Percentiles rank a stretch among this genome's conserved stretches.
Evolutionary conservation across 179 eudicot genomes (phyloP).

Genomic region (Silene vulgaris): DNA sequence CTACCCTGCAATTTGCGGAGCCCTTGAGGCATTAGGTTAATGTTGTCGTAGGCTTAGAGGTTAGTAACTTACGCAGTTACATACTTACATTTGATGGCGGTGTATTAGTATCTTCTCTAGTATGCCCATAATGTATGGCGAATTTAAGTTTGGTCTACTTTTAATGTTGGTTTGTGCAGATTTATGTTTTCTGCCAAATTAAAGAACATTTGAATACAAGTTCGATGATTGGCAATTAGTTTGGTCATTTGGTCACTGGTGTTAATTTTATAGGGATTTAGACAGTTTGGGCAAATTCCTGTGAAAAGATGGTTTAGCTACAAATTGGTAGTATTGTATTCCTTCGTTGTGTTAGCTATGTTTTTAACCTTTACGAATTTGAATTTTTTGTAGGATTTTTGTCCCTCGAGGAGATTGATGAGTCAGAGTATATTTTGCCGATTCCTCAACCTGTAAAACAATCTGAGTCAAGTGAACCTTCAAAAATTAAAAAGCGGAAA

Average conservation of each 20-base stretch:
- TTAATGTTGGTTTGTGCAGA: not conserved
- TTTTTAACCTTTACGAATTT: slow-evolving; percentile 7
- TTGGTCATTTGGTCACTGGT: not conserved
- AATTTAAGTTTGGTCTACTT: not conserved
- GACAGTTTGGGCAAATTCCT: not conserved
- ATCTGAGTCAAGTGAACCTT: slow-evolving; percentile 16
- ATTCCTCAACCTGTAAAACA: slow-evolving; percentile 34
- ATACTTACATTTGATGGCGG: not conserved
- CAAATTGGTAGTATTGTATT: not conserved
- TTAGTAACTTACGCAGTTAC: no score
- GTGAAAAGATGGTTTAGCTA: not conserved
- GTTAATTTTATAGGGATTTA: not conserved
- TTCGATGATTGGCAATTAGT: not conserved
- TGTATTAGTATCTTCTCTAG: not conserved
- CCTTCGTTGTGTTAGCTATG: not conserved
- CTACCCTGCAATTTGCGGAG: no score
- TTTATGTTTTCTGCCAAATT: not conserved
- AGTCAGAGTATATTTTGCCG: slow-evolving; percentile 47
- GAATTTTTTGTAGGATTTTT: slow-evolving; percentile 51
- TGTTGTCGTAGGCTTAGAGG: no score
- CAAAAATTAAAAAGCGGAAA: slow-evolving; percentile 44
- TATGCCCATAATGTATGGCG: not conserved
- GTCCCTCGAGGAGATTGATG: slow-evolving; percentile 89
- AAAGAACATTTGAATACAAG: not conserved
- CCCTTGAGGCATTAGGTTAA: no score